Base-by-base conservation (phyloP, 495 filamentous ascomycete genomes). In the Astrocystis sublimbata region DNA sequence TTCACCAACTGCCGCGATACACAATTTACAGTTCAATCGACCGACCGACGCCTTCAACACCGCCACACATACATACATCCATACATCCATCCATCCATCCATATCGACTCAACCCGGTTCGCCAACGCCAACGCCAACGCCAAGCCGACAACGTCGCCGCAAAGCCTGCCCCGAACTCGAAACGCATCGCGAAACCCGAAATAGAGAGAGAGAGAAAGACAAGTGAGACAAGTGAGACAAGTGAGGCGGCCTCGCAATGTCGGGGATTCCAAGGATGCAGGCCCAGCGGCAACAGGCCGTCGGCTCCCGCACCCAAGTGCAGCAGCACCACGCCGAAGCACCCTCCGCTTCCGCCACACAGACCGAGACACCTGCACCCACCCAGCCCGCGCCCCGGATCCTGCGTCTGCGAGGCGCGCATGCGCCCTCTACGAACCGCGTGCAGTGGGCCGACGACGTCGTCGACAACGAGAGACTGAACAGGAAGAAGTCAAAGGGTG, bases 381-480 rank as follows among this genome's bases (percentile, higher is more conserved):
- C 60, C 30, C 24, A 62, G 1, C 36, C 66, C 4, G 59, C 75
- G 28, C 73, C 75, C 35, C 67, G 77, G n/a, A 76, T 81, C 65
- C 71, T 82, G 41, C 78, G 78, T 8, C 67, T 82, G 36, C 73
- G 79, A 50, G 79, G 79, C 35, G 75, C 77, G 7, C 70, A 75
- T 31, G 61, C 66, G 4, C 54, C 75, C 1, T 71, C 68, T 19
- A 56, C 73, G 28, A 77, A 85, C 36, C 81, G 83, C 35, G 93
- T 98, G 47, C 83, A 88, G 76, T 99, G 94, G 94, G 92, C 90
- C 8, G 90, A 92, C 66, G 91, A 93, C 73, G 93, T 97, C 6
- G 78, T 99, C 6, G 92, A 99, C 77, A 99, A 99, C 68, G 94
- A 99, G 74, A 93, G 93, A 4, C 82, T 98, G 75, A 92, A 92